Conservation (phyloP, 768 basidiomycete genomes). For the Pleurotus pulmonarius region DNA sequence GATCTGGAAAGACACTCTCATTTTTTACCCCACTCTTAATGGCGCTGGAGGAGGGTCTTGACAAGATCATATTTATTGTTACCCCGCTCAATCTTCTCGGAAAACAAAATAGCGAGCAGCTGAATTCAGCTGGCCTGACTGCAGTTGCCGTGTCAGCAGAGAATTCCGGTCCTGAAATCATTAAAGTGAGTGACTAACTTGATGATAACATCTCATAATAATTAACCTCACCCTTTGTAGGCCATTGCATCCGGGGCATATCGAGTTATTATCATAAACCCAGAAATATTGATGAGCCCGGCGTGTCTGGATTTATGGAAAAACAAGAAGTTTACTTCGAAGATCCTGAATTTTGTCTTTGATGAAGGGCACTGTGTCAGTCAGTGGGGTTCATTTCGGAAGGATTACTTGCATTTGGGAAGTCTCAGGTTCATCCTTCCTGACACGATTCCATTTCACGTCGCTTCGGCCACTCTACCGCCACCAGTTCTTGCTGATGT, state of each 20-base stretch:
- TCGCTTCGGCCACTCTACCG: constrained; percentile 31
- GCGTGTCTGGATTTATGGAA: constrained; percentile 18
- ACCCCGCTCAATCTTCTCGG: constrained; percentile 28
- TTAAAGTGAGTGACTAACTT: too few relatives aligned
- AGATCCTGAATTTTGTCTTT: constrained; percentile 24
- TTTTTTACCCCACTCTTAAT: constrained; percentile 18
- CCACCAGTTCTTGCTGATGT: constrained; percentile 18
- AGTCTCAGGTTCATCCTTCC: constrained; percentile 24
- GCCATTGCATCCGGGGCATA: constrained; percentile 21
- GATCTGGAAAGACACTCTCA: constrained; percentile 17
- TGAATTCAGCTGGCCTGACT: constrained; percentile 12
- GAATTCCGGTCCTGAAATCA: constrained; percentile 6
- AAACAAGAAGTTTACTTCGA: constrained; percentile 13
- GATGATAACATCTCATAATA: too few relatives aligned
- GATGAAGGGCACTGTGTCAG: constrained; percentile 39
- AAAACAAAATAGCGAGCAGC: constrained; percentile 18
- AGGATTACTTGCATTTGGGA: constrained; percentile 26
- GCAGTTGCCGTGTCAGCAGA: constrained; percentile 15
- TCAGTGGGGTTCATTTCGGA: constrained; percentile 33
- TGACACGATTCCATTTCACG: constrained; percentile 21
- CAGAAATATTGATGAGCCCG: constrained; percentile 19
- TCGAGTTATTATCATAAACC: constrained; percentile 22
- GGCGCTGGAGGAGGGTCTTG: constrained; percentile 11
- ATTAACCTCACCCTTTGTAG: too few relatives aligned
- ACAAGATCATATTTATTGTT: constrained; percentile 20